A percentile compares a stretch with the other conserved stretches of the same genome.
These are phyloP conservation scores for Ganoderma leucocontextum DNA, from an alignment of 1,284 basidiomycete species.

Conservation along the genomic window DNA sequence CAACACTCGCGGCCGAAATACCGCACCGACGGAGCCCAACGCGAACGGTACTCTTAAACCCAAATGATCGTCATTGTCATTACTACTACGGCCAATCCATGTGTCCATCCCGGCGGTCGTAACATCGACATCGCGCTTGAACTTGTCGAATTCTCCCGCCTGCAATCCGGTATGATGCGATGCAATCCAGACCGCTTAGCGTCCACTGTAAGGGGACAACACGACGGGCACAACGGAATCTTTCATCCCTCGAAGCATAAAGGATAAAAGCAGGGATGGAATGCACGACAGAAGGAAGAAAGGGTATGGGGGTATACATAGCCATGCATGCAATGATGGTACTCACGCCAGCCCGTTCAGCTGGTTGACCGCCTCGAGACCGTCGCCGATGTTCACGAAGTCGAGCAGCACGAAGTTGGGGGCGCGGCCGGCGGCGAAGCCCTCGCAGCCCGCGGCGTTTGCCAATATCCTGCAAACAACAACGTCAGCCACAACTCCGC, in stretches of 20 bases:
- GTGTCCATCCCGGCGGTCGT: constrained; percentile 13
- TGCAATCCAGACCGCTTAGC: constrained; percentile 1
- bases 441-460: constrained; percentile 53
- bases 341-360: constrained; percentile 52
- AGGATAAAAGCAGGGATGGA: neutral
- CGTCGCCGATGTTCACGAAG: constrained; percentile 56
- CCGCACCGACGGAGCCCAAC: neutral
- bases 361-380: constrained; percentile 49
- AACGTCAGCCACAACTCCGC: neutral
- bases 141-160: neutral
- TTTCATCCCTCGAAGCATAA: neutral
- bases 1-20: neutral
- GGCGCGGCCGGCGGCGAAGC: constrained; percentile 49
- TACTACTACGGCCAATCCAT: constrained; percentile 11
- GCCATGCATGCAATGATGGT: neutral
- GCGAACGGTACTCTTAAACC: neutral
- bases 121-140: constrained; percentile 7
- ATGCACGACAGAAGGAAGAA: neutral
- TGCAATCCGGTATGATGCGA: neutral
- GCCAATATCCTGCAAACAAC: constrained; percentile 49
- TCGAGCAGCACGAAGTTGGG: constrained; percentile 63
- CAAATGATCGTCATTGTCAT: constrained; percentile 14
- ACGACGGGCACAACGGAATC: neutral
- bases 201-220: neutral
- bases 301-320: neutral